phyloP scores from a whole-genome alignment of 2,329 filamentous ascomycete genomes.

The Fusarium succisae region DNA sequence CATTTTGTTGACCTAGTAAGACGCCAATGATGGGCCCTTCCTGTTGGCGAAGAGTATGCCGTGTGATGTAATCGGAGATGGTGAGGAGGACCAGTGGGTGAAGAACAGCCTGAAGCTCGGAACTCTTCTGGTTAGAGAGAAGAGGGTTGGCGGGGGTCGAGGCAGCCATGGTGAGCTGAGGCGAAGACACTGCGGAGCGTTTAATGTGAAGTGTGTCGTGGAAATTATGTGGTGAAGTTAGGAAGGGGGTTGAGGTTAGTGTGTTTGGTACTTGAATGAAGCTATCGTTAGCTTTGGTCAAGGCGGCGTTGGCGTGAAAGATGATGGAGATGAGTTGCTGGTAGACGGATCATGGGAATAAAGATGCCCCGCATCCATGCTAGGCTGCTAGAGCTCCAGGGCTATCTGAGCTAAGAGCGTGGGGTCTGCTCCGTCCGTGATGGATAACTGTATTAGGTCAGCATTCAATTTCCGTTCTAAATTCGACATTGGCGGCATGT shows the following conservation, averaged over 20 bases:
- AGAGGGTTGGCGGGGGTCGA: constrained; percentile 60
- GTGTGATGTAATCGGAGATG: constrained; percentile 95
- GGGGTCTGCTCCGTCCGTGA: not conserved
- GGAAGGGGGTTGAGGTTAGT: not conserved
- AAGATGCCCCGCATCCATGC: constrained; percentile 27
- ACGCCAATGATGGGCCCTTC: constrained; percentile 83
- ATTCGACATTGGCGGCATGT: constrained; percentile 21
- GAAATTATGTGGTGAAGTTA: not conserved
- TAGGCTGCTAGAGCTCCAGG: not conserved
- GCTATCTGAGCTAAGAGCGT: constrained; percentile 3
- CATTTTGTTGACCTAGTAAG: constrained; percentile 91
- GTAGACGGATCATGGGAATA: constrained; percentile 6
- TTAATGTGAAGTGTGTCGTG: not conserved
- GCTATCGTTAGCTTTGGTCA: constrained; percentile 17
- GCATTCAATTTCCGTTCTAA: constrained; percentile 12
- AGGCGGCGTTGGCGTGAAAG: not conserved
- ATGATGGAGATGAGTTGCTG: constrained; percentile 10
- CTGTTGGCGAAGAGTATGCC: constrained; percentile 82
- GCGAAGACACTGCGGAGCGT: not conserved
- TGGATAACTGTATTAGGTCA: constrained; percentile 4
- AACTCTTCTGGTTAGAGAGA: constrained; percentile 72
- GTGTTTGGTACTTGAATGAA: not conserved
- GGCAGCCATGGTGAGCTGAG: constrained; percentile 57
- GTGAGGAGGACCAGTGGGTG: constrained; percentile 95
- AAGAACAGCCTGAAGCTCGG: constrained; percentile 82